Base-by-base conservation (phyloP, 2,329 filamentous ascomycete genomes). In the Beauveria medogensis region DNA sequence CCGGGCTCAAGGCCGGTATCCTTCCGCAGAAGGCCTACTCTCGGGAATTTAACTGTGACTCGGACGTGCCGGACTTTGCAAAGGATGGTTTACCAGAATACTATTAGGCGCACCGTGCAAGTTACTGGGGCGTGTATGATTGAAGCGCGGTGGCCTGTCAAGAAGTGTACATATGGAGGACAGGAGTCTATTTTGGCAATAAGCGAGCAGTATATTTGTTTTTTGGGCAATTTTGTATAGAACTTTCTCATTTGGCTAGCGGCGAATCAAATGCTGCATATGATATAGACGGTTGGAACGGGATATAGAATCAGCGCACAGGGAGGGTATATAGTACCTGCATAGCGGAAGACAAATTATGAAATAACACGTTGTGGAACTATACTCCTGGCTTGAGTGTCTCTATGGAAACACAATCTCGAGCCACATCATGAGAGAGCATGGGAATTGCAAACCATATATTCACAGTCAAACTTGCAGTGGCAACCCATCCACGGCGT, bases 11-110 rank as follows among this genome's bases (percentile, higher is more conserved):
- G 57, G 89, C 89, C 2, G 91, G 91, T 0, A 91, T 93, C 53
- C 73, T 99, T 75, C 94, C 94, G 2, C 72, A 77, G 44, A 88
- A 90, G 76, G 88, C 90, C 1, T 91, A 88, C 70, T 76, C 84
- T 24, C 81, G 86, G 40, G 77, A 80, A n/a, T 93, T 91, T 68
- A 84, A 85, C 67, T 93, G 90, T 72, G 80, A 80, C 53, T 67
- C 69, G 44, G 74, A 77, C n/a, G 78, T 86, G 18, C 84, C 84
- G 2, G 75, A 77, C 63, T 87, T 85, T 69, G 70, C 64, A 5
- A 61, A 66, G 61, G 61, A 70, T 2, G 76, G 72, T 1, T 69
- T 87, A 52, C 71, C 77, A 1, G 84, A 87, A 73, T 78, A 74
- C 22, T 83, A 79, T 64, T 72, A 66, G 68, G 37, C 46, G 44